Evolutionary conservation across 1,284 basidiomycete species (phyloP).

Genomic region (Pyrrhoderma lamaoense): DNA sequence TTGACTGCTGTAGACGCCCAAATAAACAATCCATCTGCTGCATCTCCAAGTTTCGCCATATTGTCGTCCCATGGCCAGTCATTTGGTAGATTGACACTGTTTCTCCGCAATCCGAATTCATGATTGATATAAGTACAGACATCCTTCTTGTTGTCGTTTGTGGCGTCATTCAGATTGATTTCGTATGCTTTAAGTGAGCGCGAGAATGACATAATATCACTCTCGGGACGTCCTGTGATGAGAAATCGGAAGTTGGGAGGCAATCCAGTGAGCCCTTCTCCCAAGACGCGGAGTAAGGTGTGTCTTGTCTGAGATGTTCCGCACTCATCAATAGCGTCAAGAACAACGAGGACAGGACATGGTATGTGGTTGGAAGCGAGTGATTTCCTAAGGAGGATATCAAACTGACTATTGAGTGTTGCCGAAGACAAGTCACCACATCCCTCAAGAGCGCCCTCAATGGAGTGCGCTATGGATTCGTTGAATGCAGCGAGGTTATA

Average conservation of each 20-base stretch:
- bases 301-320: too few species aligned
- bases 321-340: not conserved
- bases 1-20: constrained; percentile 3
- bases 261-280: not conserved
- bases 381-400: not conserved
- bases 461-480: not conserved
- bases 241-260: constrained; percentile 1
- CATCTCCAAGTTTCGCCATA: not conserved
- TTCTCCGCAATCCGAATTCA: not conserved
- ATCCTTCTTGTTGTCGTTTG: not conserved
- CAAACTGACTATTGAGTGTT: not conserved
- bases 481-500: not conserved
- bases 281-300: not conserved
- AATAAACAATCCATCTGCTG: constrained; percentile 1
- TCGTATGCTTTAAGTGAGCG: too few species aligned
- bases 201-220: not conserved
- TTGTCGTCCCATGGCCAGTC: not conserved
- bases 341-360: not conserved
- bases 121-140: not conserved
- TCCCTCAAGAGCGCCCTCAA: not conserved
- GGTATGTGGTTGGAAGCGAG: not conserved
- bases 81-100: not conserved
- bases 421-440: not conserved
- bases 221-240: not conserved
- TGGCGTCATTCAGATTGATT: not conserved